A percentile compares a stretch with the other conserved stretches of the same genome.
Evolutionary conservation across 164 flowering plant species (phyloP).

Genomic region (Stephania cephalantha): DNA sequence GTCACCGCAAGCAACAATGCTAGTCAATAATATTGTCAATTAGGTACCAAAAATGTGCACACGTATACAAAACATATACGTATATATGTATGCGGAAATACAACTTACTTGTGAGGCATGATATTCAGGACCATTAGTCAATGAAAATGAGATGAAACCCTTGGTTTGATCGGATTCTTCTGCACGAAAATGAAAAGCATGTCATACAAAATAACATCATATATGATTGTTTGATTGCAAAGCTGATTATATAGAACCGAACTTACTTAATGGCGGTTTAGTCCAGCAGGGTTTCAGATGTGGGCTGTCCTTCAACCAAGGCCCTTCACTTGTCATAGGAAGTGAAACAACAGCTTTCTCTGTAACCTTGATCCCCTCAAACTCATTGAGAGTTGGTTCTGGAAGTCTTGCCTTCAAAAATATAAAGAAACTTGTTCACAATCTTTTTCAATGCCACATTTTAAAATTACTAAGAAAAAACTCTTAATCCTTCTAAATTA

Average conservation of each 20-base stretch:
- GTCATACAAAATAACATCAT: neutral
- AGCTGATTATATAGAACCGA: neutral
- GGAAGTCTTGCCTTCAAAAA: constrained; percentile 37
- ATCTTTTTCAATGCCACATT: too few species aligned
- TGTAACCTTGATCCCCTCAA: constrained; percentile 24
- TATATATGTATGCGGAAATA: neutral
- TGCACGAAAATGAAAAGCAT: neutral
- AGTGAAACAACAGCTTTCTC: constrained; percentile 28
- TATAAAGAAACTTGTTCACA: neutral
- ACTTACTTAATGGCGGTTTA: constrained; percentile 40
- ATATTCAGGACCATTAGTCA: constrained; percentile 88
- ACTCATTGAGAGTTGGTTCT: constrained; percentile 22
- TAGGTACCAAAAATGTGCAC: neutral
- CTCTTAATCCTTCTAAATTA: too few species aligned
- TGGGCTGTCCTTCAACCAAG: constrained; percentile 47
- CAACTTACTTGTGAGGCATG: constrained; percentile 80
- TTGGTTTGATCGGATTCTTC: constrained; percentile 42
- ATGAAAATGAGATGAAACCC: constrained; percentile 75
- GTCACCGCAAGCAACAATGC: neutral
- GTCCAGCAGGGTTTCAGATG: constrained; percentile 66
- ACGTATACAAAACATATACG: neutral
- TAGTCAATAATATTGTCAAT: neutral
- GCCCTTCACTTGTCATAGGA: constrained; percentile 33
- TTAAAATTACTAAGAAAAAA: too few species aligned
- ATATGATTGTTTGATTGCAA: neutral